Evolutionary conservation across 2,329 filamentous ascomycete species (phyloP), one percentile per base, ranked within the genome.

Genomic region (Teratosphaeria zuluensis): DNA sequence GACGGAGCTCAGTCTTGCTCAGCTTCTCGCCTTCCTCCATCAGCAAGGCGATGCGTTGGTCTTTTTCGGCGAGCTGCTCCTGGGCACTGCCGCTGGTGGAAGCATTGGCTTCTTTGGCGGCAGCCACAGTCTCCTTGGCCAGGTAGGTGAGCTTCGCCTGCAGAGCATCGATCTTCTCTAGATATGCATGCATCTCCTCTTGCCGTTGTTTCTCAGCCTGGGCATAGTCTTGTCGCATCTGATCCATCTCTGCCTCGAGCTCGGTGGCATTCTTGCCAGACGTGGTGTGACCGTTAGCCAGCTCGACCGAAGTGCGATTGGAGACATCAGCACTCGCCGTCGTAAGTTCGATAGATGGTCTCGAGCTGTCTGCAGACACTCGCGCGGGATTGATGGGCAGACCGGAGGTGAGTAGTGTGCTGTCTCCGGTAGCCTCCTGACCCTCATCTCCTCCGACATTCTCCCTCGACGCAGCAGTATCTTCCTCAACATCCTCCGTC

Each of bases 1-100:
- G 86, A 68, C 91, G 90, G 73, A 96, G 83, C 71, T 99, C 94
- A 0, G 84, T 88, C 66, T 87, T 89, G 1, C 90, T 92, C 8
- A 97, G 80, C 64, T 88, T 91, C 66, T 94, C 89, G 0, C 95
- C 94, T 76, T 99, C 94, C 66, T 95, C 87, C 80, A 99, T 88
- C 12, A 99, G 77, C 53, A 92, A 77, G 2, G 92, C 90, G 67
- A 97, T 95, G 70, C 89, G 89, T 66, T 92, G 86, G 66, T 97
- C 92, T 69, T 91, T 95, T 68, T 95, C 91, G 1, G 90, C 88
- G 14, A 97, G 73, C 69, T 89, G 91, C 71, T 87, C 89, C 64
- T 95, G 89, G 1, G 79, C 59, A 58, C 85, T 89, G 5, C 87
- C 87, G 0, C 82, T 70, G 0, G 87, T 84, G 28, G 80, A 76